Percentiles rank a stretch among this genome's conserved stretches.
These are phyloP conservation scores for Dendrocalamus sinicus DNA, from an alignment of 176 grass and related monocot genomes.

Conservation along the genomic window DNA sequence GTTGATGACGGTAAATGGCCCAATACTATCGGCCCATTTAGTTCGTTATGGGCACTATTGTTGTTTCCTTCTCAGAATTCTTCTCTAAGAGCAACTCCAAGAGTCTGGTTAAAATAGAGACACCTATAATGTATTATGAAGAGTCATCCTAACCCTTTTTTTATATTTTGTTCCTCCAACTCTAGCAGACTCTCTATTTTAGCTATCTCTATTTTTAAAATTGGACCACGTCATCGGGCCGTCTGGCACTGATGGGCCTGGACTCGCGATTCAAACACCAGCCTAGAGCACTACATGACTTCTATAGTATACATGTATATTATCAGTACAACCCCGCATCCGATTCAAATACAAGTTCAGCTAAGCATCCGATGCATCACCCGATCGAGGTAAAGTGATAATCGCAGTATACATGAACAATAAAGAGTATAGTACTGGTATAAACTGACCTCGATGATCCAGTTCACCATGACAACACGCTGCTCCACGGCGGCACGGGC, in stretches of 20 bases:
- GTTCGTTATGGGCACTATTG: background rate
- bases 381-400: background rate
- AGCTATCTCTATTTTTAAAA: too few species aligned
- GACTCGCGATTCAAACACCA: too few species aligned
- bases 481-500: conserved; percentile 58
- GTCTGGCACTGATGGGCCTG: too few species aligned
- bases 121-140: too few species aligned
- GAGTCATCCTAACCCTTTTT: too few species aligned
- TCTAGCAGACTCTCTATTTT: too few species aligned
- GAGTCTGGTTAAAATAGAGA: too few species aligned
- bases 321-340: background rate
- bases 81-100: too few species aligned
- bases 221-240: too few species aligned
- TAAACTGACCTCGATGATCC: conserved; percentile 76
- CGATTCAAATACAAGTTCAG: background rate
- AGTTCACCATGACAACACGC: conserved; percentile 75
- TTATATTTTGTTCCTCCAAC: too few species aligned
- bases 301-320: background rate
- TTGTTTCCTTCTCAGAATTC: background rate
- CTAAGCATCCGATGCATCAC: background rate
- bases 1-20: background rate
- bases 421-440: background rate
- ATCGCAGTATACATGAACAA: background rate
- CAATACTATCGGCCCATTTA: background rate
- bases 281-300: background rate